Evolutionary conservation across 768 basidiomycete species (phyloP).

Genomic region (Auriscalpium orientale): DNA sequence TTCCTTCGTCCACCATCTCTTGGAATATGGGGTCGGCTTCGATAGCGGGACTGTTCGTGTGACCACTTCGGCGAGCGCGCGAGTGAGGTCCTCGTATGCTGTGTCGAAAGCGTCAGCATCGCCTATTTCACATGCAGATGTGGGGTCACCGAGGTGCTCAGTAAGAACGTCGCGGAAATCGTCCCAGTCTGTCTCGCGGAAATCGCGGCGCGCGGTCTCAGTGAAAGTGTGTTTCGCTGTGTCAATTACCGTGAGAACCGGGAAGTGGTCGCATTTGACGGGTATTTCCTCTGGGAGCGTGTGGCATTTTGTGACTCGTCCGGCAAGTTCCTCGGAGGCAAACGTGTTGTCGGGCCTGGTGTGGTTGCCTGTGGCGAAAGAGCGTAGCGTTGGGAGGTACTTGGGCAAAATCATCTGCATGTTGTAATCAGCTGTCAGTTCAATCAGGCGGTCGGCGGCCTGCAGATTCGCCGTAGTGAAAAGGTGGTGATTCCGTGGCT

Average conservation of each 20-base stretch:
- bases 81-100: background rate
- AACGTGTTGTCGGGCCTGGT: background rate
- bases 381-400: slow-evolving; percentile 28
- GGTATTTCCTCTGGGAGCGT: background rate
- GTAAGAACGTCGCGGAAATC: background rate
- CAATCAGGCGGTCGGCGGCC: slow-evolving; percentile 20
- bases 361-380: slow-evolving; percentile 14
- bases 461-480: slow-evolving; percentile 24
- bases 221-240: background rate
- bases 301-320: background rate
- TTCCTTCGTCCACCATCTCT: background rate
- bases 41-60: background rate
- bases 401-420: slow-evolving; percentile 30
- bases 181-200: background rate
- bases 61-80: background rate
- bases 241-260: background rate
- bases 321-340: background rate
- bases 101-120: background rate
- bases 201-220: background rate
- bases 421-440: slow-evolving; percentile 16
- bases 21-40: background rate
- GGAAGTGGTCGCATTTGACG: background rate
- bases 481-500: slow-evolving; percentile 23
- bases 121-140: background rate
- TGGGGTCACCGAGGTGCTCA: background rate